These are phyloP conservation scores for Lolium rigidum DNA, from an alignment of 176 grass and related monocot genomes.

Conservation along the genomic window DNA sequence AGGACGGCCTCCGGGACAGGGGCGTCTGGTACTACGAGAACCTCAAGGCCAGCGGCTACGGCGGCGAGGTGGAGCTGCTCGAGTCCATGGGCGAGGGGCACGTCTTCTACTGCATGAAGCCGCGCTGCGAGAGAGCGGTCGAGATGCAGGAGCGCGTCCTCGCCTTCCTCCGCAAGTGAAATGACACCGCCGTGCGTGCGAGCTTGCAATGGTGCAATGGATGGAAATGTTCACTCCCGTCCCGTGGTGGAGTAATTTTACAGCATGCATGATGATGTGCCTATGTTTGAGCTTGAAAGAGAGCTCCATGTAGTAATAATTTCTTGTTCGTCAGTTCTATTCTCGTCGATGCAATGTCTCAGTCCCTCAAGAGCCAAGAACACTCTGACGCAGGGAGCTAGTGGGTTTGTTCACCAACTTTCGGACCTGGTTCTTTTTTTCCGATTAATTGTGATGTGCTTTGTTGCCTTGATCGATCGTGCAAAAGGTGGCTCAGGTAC, in stretches of 20 bases:
- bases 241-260: slow-evolving; percentile 31
- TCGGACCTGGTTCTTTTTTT: background rate
- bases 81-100: slow-evolving; percentile 66
- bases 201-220: background rate
- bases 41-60: slow-evolving; percentile 62
- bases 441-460: background rate
- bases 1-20: slow-evolving; percentile 71
- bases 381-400: background rate
- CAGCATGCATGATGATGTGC: too few species aligned
- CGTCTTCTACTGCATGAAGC: slow-evolving; percentile 64
- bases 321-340: background rate
- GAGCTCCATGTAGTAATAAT: background rate
- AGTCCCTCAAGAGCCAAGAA: background rate
- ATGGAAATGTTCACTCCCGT: background rate
- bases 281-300: background rate
- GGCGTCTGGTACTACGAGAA: slow-evolving; percentile 78
- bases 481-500: background rate
- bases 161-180: slow-evolving; percentile 53
- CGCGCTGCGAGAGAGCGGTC: slow-evolving; percentile 41
- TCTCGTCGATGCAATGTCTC: background rate
- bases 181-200: too few species aligned
- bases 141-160: slow-evolving; percentile 57
- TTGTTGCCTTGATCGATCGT: background rate
- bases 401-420: background rate
- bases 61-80: slow-evolving; percentile 63